Evolutionary conservation across 2,329 filamentous ascomycete genomes (phyloP), one percentile per base, ranked within the genome.

Genomic region (Verticillium dahliae): DNA sequence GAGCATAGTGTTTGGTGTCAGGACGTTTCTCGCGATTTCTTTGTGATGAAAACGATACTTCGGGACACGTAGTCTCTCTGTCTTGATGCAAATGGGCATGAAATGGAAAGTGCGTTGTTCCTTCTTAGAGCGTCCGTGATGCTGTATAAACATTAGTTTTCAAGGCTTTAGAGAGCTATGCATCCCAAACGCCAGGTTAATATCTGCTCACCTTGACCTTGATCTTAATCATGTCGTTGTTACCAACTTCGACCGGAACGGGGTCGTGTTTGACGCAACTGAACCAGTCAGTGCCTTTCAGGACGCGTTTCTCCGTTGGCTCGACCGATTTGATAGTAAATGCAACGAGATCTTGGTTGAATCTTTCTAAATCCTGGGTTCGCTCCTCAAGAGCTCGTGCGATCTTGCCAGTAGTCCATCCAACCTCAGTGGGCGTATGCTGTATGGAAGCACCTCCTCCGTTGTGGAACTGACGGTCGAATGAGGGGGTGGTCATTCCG

Each of bases 11-110:
- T 85, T 85, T 3, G 83, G 82, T 0, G 84, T 84, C 35, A 86
- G 75, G 39, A 86, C 80, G 61, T 86, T 86, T 68, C 82, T 85
- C 68, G 76, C 78, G 59, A 86, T 84, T 67, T 85, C 81, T 41
- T 86, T 81, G 62, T 86, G 82, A 66, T 86, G 84, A 65, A 85
- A 86, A 35, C 80, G 75, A 67, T 86, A 87, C 33, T 74, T 73
- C n/a, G 84, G 84, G 9, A 85, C 83, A n/a, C 78, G 75, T 22
- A 80, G 76, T 64, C 76, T 78, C 61, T 80, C 75, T 2, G 82
- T 80, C 65, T 80, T 80, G 65, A 84, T 78, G 65, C 77, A 74
- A n/a, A 75, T 67, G 4, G 81, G 75, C 2, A 69, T 66, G 63
- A 78, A 77, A 31, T 76, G 72, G 59, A 73, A 69, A 61, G 79